Conservation (phyloP, 1,284 basidiomycete species). For the Sanghuangporus sanghuang region DNA sequence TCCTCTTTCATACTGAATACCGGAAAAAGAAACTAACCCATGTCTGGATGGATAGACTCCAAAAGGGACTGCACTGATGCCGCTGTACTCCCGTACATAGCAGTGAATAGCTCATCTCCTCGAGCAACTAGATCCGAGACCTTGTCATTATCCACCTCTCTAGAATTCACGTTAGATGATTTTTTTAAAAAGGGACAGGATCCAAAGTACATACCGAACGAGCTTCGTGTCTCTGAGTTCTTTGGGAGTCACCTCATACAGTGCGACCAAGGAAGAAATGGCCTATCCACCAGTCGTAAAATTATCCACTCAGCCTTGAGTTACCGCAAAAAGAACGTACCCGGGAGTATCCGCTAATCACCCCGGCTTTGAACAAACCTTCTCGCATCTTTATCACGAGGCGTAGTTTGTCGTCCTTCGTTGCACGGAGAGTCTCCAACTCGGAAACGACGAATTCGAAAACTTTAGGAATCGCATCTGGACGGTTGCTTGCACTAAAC, state of each 20-base stretch:
- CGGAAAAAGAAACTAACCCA: constrained; percentile 11
- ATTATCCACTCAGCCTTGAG: not conserved
- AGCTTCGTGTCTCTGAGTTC: constrained; percentile 33
- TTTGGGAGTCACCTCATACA: constrained; percentile 38
- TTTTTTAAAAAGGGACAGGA: not conserved
- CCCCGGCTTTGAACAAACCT: constrained; percentile 52
- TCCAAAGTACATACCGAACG: constrained; percentile 30
- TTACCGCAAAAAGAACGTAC: constrained; percentile 24
- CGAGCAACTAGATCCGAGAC: constrained; percentile 4
- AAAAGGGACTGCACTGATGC: constrained; percentile 16
- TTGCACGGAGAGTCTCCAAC: constrained; percentile 25
- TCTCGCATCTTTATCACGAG: constrained; percentile 49
- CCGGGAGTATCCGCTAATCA: constrained; percentile 49
- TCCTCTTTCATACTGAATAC: not conserved
- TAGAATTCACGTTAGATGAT: not conserved
- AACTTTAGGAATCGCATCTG: constrained; percentile 49
- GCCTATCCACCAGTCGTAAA: constrained; percentile 27
- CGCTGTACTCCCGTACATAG: constrained; percentile 19
- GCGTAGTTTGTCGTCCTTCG: constrained; percentile 30
- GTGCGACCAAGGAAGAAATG: constrained; percentile 40
- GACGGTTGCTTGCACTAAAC: constrained; percentile 49
- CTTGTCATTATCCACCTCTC: constrained; percentile 14
- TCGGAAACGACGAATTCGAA: constrained; percentile 44
- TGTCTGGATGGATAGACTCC: constrained; percentile 22
- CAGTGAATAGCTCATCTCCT: constrained; percentile 14